A percentile compares a stretch with the other conserved stretches of the same genome.
Evolutionary conservation across 768 basidiomycete genomes (phyloP).

Genomic region (Lentinula aciculospora): DNA sequence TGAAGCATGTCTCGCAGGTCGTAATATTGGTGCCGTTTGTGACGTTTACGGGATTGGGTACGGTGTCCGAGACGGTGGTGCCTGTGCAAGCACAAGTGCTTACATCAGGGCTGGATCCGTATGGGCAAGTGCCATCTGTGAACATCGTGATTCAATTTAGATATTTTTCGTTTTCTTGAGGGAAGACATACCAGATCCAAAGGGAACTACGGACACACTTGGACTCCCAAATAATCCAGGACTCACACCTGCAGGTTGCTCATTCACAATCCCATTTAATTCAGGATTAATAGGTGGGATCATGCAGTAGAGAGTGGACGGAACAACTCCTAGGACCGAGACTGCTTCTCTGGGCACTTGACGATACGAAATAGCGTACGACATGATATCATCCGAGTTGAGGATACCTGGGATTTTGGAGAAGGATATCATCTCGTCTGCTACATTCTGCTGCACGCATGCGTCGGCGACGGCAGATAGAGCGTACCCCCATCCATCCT

Average conservation of each 20-base stretch:
- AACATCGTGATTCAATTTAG: not conserved
- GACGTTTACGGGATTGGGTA: not conserved
- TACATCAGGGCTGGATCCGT: constrained; percentile 34
- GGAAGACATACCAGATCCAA: constrained; percentile 20
- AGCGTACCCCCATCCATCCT: constrained; percentile 33
- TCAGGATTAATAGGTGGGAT: constrained; percentile 34
- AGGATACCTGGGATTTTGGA: constrained; percentile 36
- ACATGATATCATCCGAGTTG: constrained; percentile 34
- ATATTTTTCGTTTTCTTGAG: not conserved
- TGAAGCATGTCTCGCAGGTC: not conserved
- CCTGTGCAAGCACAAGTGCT: constrained; percentile 31
- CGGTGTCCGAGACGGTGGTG: not conserved
- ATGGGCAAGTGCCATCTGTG: constrained; percentile 40
- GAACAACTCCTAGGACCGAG: constrained; percentile 34
- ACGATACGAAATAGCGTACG: constrained; percentile 37
- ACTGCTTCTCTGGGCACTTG: constrained; percentile 36
- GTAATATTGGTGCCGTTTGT: not conserved
- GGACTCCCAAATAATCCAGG: constrained; percentile 33
- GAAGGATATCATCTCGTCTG: constrained; percentile 46
- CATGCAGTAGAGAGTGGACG: constrained; percentile 42
- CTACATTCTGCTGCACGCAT: constrained; percentile 44
- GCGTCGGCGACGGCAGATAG: constrained; percentile 38
- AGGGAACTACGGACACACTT: constrained; percentile 37
- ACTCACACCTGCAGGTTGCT: constrained; percentile 35
- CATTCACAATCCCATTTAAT: constrained; percentile 33